These are phyloP conservation scores for Ettlia oleoabundans DNA, from an alignment of 139 green algal genomes.

Conservation along the genomic window DNA sequence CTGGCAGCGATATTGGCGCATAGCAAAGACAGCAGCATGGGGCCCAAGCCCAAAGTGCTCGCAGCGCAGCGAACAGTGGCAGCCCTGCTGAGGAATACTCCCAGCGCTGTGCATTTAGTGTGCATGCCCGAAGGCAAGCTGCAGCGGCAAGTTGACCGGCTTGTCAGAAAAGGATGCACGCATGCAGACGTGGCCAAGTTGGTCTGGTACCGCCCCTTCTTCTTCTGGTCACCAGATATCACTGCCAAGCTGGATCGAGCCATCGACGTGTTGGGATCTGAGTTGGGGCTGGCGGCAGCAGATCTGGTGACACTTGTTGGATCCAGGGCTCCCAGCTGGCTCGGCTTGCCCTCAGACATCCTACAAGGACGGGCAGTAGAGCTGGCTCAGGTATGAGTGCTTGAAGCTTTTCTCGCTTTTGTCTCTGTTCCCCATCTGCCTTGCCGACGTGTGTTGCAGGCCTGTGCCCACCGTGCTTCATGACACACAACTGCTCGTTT, in stretches of 20 bases:
- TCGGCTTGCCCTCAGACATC: not conserved
- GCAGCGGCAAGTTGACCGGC: not conserved
- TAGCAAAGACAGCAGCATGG: not conserved
- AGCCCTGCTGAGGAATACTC: not conserved
- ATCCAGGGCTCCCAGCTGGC: not conserved
- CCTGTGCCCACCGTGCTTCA: not conserved
- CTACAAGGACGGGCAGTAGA: not conserved
- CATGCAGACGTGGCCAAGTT: not conserved
- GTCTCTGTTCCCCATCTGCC: too few relatives aligned
- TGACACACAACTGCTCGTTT: too few relatives aligned
- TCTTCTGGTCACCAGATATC: not conserved
- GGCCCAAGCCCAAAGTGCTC: not conserved
- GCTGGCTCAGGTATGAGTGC: not conserved
- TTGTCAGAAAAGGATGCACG: not conserved
- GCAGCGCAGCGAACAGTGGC: constrained; percentile 1
- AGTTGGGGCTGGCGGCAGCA: not conserved
- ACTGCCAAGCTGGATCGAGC: not conserved
- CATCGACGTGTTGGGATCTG: not conserved
- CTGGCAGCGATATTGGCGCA: not conserved
- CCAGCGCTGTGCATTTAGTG: not conserved
- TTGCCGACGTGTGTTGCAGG: too few relatives aligned
- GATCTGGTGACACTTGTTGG: not conserved
- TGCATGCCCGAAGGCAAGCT: not conserved
- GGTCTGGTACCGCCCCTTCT: not conserved
- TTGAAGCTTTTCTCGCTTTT: not conserved